Evolutionary conservation across 306 rosid species (phyloP), one percentile per base, ranked within the genome.

Genomic region (Vigna unguiculata): DNA sequence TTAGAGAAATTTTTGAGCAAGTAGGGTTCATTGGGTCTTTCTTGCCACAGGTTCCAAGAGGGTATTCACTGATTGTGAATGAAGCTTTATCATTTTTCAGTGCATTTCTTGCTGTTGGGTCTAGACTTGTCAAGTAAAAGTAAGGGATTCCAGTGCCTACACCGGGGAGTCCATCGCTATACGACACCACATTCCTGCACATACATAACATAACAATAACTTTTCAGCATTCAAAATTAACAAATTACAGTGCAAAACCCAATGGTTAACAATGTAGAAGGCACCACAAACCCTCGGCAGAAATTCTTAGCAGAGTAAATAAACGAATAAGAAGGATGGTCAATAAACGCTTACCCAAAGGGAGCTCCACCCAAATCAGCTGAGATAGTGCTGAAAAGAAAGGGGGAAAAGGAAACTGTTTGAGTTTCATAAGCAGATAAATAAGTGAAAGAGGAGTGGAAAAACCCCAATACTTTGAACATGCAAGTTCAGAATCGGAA

Each of bases 71-170:
- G 69, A 90, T 80, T 0, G 97, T 86, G 71, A 95, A 87, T 10
- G 97, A 95, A 81, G 97, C 90, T 79, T 90, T 92, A 36, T 77
- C 82, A 22, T 95, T 95, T 74, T 85, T 74, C 74, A 80, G 16
- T 22, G 90, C 97, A 69, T 95, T 69, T 77, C 83, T 86, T 0
- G 97, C 93, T 17, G 96, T 92, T 6, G 98, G 98, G 75, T 95
- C 98, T 12, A 95, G 89, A 76, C 89, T 63, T 53, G 98, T 90
- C 86, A 95, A 81, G 96, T 90, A 95, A 81, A 95, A 95, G 88
- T 86, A 95, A 14, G 97, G 97, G 71, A 87, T 82, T 78, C 98
- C 97, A 3, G 32, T 20, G n/a, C 97, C 96, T 21, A 88, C 28
- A 32, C 72, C 68, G 3, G 98, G 92, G 8, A 71, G 67, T 77